A percentile compares a stretch with the other conserved stretches of the same genome.
phyloP scores from a whole-genome alignment of 2,329 filamentous ascomycete genomes.

The Penicillium digitatum region DNA sequence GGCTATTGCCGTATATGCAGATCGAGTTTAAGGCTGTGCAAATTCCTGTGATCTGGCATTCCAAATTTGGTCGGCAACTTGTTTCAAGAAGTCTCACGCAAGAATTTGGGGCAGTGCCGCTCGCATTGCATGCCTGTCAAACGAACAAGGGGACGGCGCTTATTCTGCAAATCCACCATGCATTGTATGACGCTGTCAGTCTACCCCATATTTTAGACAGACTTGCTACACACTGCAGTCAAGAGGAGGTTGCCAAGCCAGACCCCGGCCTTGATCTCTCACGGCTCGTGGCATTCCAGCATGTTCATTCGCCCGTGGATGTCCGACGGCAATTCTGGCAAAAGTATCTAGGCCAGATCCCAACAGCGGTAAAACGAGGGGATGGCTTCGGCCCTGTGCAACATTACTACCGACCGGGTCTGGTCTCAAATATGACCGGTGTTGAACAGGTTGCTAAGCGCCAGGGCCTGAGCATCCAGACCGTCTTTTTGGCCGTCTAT shows the following conservation, averaged over 20 bases:
- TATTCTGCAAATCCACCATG: slow-evolving; percentile 70
- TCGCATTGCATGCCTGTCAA: slow-evolving; percentile 35
- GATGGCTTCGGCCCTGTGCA: slow-evolving; percentile 20
- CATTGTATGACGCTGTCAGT: slow-evolving; percentile 82
- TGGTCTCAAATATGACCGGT: slow-evolving; percentile 41
- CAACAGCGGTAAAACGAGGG: slow-evolving; percentile 4
- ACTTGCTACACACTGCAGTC: slow-evolving; percentile 46
- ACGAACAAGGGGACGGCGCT: slow-evolving; percentile 31
- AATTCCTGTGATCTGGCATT: slow-evolving; percentile 33
- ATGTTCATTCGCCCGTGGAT: slow-evolving; percentile 21
- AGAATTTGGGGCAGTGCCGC: slow-evolving; percentile 23
- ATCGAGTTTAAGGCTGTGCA: slow-evolving; percentile 48
- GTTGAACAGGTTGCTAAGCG: slow-evolving; percentile 46
- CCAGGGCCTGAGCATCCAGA: slow-evolving; percentile 64
- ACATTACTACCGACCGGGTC: slow-evolving; percentile 47
- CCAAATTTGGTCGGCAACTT: slow-evolving; percentile 13
- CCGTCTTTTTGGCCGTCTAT: slow-evolving; percentile 70
- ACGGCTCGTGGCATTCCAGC: slow-evolving; percentile 41
- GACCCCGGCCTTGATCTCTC: slow-evolving; percentile 33
- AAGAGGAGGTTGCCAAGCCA: slow-evolving; percentile 4
- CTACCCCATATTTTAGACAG: slow-evolving; percentile 60
- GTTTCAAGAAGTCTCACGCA: slow-evolving; percentile 10
- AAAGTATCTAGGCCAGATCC: slow-evolving; percentile 32
- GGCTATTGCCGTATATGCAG: slow-evolving; percentile 59
- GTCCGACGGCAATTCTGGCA: slow-evolving; percentile 45